These are phyloP conservation scores for Volvox reticuliferus DNA, from an alignment of 139 green algal genomes.

Conservation along the genomic window DNA sequence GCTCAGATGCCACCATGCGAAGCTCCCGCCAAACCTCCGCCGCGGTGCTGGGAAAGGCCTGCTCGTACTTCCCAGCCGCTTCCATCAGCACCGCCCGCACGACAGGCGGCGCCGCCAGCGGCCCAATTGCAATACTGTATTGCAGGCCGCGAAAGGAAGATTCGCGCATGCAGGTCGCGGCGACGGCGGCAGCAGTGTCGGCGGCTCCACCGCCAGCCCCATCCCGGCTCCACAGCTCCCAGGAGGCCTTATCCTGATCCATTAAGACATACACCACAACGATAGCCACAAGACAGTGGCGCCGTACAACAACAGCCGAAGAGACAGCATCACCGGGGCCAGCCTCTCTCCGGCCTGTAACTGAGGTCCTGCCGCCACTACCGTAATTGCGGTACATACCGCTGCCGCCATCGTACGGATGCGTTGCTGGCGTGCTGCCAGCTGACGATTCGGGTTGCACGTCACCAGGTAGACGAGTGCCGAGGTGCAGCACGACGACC, in stretches of 20 bases:
- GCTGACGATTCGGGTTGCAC: too few species aligned
- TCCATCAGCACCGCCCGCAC: not conserved
- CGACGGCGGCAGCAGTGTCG: not conserved
- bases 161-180: not conserved
- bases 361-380: not conserved
- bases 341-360: too few species aligned
- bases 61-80: not conserved
- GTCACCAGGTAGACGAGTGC: not conserved
- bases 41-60: not conserved
- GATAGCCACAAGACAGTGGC: not conserved
- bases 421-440: too few species aligned
- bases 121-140: conserved; percentile 1
- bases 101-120: not conserved
- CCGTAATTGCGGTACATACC: too few species aligned
- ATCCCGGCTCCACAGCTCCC: not conserved
- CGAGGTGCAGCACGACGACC: not conserved
- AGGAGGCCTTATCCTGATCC: not conserved
- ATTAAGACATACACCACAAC: not conserved
- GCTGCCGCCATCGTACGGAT: too few species aligned
- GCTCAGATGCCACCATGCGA: not conserved
- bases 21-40: not conserved
- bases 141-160: not conserved
- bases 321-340: too few species aligned
- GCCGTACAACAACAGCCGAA: not conserved
- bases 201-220: not conserved